These are phyloP conservation scores for Serendipita sp. DNA, from an alignment of 768 basidiomycete genomes.

Conservation along the genomic window DNA sequence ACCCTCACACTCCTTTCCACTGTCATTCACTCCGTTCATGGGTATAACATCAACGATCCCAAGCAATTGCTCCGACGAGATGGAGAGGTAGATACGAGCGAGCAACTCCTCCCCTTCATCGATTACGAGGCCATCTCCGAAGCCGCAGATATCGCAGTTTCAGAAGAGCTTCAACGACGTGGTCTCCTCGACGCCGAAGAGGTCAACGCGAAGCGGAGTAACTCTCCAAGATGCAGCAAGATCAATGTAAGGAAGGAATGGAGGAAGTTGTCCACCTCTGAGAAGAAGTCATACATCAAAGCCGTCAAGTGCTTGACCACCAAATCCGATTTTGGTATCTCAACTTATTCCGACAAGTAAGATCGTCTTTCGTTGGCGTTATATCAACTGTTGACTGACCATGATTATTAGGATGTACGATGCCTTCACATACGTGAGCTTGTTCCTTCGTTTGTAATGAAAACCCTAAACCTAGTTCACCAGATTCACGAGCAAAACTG, in stretches of 20 bases:
- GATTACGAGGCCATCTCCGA: not conserved
- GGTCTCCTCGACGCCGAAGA: not conserved
- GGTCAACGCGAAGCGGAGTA: not conserved
- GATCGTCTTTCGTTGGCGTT: not conserved
- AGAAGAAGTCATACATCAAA: not conserved
- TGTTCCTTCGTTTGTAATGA: not conserved
- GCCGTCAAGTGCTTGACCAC: not conserved
- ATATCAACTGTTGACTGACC: not conserved
- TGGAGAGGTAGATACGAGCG: not conserved
- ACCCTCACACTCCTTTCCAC: not conserved
- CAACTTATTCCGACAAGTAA: not conserved
- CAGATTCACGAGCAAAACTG: slow-evolving; percentile 4
- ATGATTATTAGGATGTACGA: not conserved
- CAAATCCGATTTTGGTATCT: not conserved
- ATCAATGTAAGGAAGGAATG: not conserved
- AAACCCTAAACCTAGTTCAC: not conserved
- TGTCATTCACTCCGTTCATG: not conserved
- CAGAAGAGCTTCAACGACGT: not conserved
- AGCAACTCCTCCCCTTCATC: not conserved
- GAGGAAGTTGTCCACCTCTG: not conserved
- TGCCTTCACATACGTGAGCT: not conserved
- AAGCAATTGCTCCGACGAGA: not conserved
- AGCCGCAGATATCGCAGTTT: not conserved
- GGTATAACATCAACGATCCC: not conserved
- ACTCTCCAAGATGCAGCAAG: not conserved